phyloP scores from a whole-genome alignment of 1,139 yeast genomes.

The Yamadazyma atlantica region DNA sequence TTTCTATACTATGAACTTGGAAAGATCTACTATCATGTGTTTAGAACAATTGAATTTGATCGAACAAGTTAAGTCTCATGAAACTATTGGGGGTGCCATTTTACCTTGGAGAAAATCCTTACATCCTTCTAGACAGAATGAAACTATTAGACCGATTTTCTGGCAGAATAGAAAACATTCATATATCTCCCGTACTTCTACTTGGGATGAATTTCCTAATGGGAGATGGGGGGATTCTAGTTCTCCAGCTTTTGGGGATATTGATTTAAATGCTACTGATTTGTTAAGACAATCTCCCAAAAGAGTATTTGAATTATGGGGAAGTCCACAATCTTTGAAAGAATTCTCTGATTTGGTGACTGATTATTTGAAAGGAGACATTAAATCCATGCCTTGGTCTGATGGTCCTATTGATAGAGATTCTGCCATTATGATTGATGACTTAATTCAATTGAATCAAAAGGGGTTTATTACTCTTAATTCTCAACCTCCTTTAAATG shows the following conservation, averaged over 20 bases:
- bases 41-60: slow-evolving; percentile 70
- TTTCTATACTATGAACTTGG: slow-evolving; percentile 95
- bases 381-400: slow-evolving; percentile 89
- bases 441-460: slow-evolving; percentile 61
- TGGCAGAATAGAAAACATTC: slow-evolving; percentile 95
- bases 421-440: slow-evolving; percentile 59
- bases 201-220: slow-evolving; percentile 94
- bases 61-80: slow-evolving; percentile 42
- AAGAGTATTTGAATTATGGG: slow-evolving; percentile 85
- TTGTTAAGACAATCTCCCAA: slow-evolving; percentile 77
- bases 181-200: slow-evolving; percentile 84
- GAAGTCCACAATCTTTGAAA: slow-evolving; percentile 58
- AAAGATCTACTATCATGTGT: slow-evolving; percentile 85
- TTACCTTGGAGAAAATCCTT: slow-evolving; percentile 91
- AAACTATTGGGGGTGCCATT: slow-evolving; percentile 38
- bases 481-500: slow-evolving; percentile 94
- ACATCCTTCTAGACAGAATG: slow-evolving; percentile 78
- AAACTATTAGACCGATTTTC: slow-evolving; percentile 88
- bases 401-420: slow-evolving; percentile 86
- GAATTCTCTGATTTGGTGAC: slow-evolving; percentile 66
- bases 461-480: slow-evolving; percentile 79
- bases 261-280: slow-evolving; percentile 76
- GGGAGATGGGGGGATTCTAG: slow-evolving; percentile 96
- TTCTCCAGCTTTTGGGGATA: slow-evolving; percentile 91
- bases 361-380: slow-evolving; percentile 65